Evolutionary conservation across 2,329 filamentous ascomycete genomes (phyloP), one percentile per base, ranked within the genome.

Genomic region (Sphaerostilbella broomeana): DNA sequence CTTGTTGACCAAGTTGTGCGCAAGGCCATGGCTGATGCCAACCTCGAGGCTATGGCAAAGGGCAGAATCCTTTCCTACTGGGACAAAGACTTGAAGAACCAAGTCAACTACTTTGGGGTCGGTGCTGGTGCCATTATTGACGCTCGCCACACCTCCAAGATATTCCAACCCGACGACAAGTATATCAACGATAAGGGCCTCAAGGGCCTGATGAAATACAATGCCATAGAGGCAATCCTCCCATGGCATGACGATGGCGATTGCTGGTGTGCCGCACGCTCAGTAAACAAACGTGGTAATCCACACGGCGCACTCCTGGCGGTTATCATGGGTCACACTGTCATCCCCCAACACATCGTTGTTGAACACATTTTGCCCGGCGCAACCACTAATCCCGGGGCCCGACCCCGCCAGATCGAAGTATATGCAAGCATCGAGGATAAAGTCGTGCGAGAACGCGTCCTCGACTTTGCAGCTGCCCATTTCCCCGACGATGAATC

Each of bases 221-320:
- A 69, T 1, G 69, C 72, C 0, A 52, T 64, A n/a, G 59, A 69
- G 0, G 86, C 84, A 1, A 68, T 95, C 2, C 35, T 41, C 2
- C 63, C 68, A 4, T 95, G 89, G 87, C 68, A 79, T 8, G 85
- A 94, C 34, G 73, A 82, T 22, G 86, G 84, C 15, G 85, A 97
- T 46, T 94, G 87, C 61, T 97, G 87, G 84, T 97, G 90, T 59
- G 79, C 82, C 4, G 71, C 67, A 0, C 55, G 53, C 4, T 62
- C 64, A 1, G 47, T 54, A 9, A 63, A 69, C 34, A 58, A 57
- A 11, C 62, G 64, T 12, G 60, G 61, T 9, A 54, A 57, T 12
- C 68, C 69, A 6, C 69, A 72, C 34, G 76, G 78, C 25, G 77
- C 79, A 2, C 75, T 78, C 38, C 65, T 97, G 12, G 75, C 74